Evolutionary conservation across 148 eudicot species (phyloP).

Genomic region (Polygonum aviculare): DNA sequence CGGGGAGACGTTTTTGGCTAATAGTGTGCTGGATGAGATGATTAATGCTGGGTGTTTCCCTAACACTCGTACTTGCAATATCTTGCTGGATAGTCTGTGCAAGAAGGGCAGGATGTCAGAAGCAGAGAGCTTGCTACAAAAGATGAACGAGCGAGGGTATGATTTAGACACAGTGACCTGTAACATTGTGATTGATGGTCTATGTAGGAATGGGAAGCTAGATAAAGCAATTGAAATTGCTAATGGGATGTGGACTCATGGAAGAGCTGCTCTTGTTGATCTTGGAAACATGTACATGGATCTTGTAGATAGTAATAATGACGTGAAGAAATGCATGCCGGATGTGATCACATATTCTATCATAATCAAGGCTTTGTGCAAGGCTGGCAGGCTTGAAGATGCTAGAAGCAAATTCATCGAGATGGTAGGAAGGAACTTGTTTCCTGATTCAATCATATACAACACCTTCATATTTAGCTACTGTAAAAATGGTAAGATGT

Average conservation of each 20-base stretch:
- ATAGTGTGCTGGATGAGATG: conserved; percentile 62
- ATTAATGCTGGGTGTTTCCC: conserved; percentile 48
- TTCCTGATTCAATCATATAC: conserved; percentile 66
- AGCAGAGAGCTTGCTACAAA: conserved; percentile 70
- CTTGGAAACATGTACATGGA: conserved; percentile 40
- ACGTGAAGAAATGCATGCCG: conserved; percentile 50
- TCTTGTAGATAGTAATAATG: conserved; percentile 30
- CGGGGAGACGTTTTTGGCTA: conserved; percentile 57
- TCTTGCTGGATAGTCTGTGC: conserved; percentile 80
- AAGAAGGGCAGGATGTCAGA: conserved; percentile 62
- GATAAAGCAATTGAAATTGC: conserved; percentile 81
- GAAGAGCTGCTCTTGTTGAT: conserved; percentile 65
- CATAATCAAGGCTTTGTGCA: conserved; percentile 66
- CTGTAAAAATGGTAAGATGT: conserved; percentile 67
- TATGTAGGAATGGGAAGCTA: conserved; percentile 66
- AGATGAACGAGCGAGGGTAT: conserved; percentile 77
- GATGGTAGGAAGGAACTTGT: conserved; percentile 68
- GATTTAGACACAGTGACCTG: conserved; percentile 68
- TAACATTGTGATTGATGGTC: conserved; percentile 82
- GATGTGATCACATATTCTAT: conserved; percentile 86
- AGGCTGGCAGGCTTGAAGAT: conserved; percentile 74
- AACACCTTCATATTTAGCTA: conserved; percentile 52
- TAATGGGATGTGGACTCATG: conserved; percentile 79
- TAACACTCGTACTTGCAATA: conserved; percentile 63
- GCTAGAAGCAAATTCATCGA: conserved; percentile 77